phyloP scores from a whole-genome alignment of 306 rosid species.

The Cucurbita pepo region DNA sequence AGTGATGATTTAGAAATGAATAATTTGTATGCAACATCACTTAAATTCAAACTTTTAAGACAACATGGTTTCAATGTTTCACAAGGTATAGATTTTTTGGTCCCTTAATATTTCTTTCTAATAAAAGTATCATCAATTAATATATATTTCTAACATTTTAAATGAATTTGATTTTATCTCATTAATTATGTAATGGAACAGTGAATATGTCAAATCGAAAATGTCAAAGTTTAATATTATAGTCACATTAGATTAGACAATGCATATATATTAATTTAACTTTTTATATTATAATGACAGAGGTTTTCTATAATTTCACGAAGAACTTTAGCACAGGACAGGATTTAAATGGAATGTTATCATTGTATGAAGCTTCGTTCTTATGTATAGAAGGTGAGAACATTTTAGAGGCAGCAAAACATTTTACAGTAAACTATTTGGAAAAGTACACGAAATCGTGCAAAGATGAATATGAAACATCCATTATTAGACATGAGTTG shows the following conservation, averaged over 20 bases:
- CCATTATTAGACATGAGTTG: constrained; percentile 3
- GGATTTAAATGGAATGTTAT: constrained; percentile 5
- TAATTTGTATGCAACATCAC: background rate
- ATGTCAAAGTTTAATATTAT: no score
- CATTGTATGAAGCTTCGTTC: constrained; percentile 12
- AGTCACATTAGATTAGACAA: background rate
- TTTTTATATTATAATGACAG: background rate
- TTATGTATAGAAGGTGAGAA: constrained; percentile 3
- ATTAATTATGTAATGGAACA: no score
- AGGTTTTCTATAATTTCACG: background rate
- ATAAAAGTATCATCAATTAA: no score
- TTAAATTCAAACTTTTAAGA: background rate
- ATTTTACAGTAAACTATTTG: background rate
- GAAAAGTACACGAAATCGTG: background rate
- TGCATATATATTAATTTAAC: background rate
- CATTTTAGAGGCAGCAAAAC: constrained; percentile 2
- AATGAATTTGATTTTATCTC: no score
- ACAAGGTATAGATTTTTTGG: background rate
- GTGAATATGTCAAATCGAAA: no score
- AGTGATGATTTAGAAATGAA: background rate
- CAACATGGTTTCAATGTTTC: background rate
- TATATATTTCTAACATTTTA: no score
- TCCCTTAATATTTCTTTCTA: no score
- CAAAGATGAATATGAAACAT: background rate
- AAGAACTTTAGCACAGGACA: background rate